Evolutionary conservation across 208 protist genomes (phyloP).

Genomic region (Crithidia mellificae): DNA sequence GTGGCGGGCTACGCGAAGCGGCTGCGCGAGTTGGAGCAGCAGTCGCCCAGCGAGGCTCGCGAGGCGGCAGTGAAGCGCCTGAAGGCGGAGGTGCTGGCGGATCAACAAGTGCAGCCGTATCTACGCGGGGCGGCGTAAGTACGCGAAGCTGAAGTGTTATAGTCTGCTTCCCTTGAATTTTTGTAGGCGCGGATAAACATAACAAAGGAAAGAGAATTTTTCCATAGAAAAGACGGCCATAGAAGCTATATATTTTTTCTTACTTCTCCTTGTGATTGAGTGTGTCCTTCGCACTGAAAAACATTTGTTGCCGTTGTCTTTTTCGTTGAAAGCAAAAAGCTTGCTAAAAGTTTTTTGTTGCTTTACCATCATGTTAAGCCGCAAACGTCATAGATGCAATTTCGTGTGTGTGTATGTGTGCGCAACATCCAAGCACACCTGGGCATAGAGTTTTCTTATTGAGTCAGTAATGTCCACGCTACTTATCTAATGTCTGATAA

Average conservation of each 20-base stretch:
- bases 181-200: neutral
- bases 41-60: constrained; percentile 18
- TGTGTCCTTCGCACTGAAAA: neutral
- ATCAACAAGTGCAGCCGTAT: constrained; percentile 37
- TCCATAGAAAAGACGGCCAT: too few species aligned
- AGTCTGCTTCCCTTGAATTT: too few species aligned
- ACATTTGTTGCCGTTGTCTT: too few species aligned
- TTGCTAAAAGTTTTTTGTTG: too few species aligned
- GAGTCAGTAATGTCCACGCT: too few species aligned
- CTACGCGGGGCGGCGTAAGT: constrained; percentile 14
- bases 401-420: too few species aligned
- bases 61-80: constrained; percentile 41
- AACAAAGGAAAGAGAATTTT: neutral
- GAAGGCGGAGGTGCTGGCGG: constrained; percentile 52
- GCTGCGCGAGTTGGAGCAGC: constrained; percentile 53
- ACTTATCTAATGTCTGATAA: too few species aligned
- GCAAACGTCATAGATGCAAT: too few species aligned
- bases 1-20: constrained; percentile 71
- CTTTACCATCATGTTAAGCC: too few species aligned
- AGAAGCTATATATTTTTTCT: neutral
- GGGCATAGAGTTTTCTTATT: too few species aligned
- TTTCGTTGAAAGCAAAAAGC: too few species aligned
- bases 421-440: too few species aligned
- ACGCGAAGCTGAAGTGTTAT: neutral
- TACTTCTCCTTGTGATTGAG: neutral